These are phyloP conservation scores for Scleroderma citrinum DNA, from an alignment of 768 basidiomycete genomes.

Conservation along the genomic window DNA sequence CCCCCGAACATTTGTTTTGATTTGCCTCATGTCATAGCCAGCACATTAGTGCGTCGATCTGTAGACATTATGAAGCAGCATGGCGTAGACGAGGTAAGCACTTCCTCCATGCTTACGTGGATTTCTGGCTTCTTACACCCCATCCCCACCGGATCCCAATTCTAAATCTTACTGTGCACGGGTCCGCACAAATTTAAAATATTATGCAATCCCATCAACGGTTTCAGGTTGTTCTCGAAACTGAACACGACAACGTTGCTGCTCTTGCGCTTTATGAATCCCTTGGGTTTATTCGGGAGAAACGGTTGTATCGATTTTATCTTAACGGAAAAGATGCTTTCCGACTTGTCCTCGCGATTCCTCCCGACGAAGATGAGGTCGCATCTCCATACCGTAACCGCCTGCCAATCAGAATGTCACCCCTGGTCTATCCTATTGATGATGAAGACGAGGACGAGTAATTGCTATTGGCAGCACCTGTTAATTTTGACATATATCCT, in stretches of 20 bases:
- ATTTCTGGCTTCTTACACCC: neutral
- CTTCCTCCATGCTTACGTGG: neutral
- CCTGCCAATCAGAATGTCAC: slow-evolving; percentile 11
- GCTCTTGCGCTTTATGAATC: slow-evolving; percentile 87
- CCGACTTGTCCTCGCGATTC: slow-evolving; percentile 64
- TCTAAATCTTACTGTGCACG: neutral
- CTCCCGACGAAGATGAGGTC: slow-evolving; percentile 27
- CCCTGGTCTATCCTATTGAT: slow-evolving; percentile 18
- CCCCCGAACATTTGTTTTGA: neutral
- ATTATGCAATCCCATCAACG: slow-evolving; percentile 1
- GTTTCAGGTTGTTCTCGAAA: slow-evolving; percentile 84
- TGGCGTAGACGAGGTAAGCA: slow-evolving; percentile 83
- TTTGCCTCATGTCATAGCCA: slow-evolving; percentile 51
- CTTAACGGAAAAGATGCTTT: slow-evolving; percentile 97
- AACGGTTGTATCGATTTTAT: slow-evolving; percentile 91
- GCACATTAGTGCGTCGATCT: slow-evolving; percentile 75
- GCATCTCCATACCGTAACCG: slow-evolving; percentile 7
- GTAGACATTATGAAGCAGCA: slow-evolving; percentile 77
- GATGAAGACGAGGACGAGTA: slow-evolving; percentile 22
- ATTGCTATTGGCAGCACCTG: neutral
- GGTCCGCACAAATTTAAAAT: neutral
- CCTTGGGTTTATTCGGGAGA: slow-evolving; percentile 93
- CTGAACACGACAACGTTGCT: slow-evolving; percentile 87
- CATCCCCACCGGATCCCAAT: neutral
- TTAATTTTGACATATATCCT: neutral